Conservation (phyloP, 257 asterid genomes). For the Oldenlandia corymbosa region DNA sequence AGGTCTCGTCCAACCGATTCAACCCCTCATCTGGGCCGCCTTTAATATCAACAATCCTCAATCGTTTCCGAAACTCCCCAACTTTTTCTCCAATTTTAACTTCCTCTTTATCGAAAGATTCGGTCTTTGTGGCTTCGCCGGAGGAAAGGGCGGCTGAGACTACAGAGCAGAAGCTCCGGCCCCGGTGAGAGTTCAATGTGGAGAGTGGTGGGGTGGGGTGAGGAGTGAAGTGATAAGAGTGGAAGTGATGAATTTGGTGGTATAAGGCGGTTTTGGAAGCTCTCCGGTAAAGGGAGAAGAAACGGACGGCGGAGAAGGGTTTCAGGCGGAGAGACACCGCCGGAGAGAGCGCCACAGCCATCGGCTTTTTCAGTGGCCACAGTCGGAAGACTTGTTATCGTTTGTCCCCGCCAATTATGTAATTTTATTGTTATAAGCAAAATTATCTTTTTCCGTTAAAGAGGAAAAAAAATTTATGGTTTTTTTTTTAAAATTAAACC, state of each 20-base stretch:
- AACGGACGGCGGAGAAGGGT: conserved; percentile 41
- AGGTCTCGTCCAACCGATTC: conserved; percentile 56
- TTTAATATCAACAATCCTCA: conserved; percentile 71
- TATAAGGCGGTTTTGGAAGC: conserved; percentile 8
- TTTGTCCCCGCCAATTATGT: no score
- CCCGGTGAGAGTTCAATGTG: conserved; percentile 21
- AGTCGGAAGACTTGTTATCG: not conserved
- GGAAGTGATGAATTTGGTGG: conserved; percentile 19
- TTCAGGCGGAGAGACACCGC: conserved; percentile 61
- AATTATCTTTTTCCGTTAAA: no score
- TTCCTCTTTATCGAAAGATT: conserved; percentile 17
- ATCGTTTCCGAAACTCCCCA: conserved; percentile 63
- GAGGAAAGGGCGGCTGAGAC: conserved; percentile 52
- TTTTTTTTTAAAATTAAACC: no score
- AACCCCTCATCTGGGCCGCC: conserved; percentile 73
- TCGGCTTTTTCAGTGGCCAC: conserved; percentile 16
- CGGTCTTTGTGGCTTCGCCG: conserved; percentile 50
- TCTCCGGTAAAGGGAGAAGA: conserved; percentile 29
- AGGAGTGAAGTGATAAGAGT: conserved; percentile 1
- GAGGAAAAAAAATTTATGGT: no score
- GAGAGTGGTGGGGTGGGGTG: conserved; percentile 28
- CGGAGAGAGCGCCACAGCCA: conserved; percentile 66
- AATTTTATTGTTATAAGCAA: no score
- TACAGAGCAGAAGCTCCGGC: conserved; percentile 43
- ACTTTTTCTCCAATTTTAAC: conserved; percentile 33